Percentiles rank a stretch among this genome's conserved stretches.
Evolutionary conservation across 805 yeast genomes (phyloP).

Genomic region (Wickerhamomyces kurtzmanii): DNA sequence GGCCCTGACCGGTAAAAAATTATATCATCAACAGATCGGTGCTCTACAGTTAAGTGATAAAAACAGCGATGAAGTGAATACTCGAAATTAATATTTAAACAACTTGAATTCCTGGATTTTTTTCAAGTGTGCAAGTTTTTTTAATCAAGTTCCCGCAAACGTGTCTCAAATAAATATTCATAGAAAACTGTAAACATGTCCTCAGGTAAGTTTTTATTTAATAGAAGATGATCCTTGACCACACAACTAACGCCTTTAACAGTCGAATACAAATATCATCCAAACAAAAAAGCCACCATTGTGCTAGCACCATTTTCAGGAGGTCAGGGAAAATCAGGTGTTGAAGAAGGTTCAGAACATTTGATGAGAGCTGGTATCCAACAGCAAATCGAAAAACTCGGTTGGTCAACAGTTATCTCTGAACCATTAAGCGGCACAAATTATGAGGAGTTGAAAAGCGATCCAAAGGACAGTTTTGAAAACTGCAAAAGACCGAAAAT

Average conservation of each 20-base stretch:
- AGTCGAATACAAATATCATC: constrained; percentile 41
- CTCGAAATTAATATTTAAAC: not conserved
- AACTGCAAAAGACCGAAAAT: constrained; percentile 62
- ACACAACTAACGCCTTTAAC: not conserved
- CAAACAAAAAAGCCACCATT: constrained; percentile 49
- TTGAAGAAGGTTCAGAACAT: constrained; percentile 87
- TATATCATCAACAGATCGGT: not conserved
- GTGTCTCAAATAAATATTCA: no score
- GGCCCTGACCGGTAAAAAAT: not conserved
- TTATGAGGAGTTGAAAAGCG: constrained; percentile 29
- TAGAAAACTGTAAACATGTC: not conserved
- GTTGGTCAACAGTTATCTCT: constrained; percentile 53
- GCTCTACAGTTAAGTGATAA: constrained; percentile 14
- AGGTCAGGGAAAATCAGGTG: constrained; percentile 92
- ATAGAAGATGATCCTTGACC: not conserved
- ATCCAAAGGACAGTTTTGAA: constrained; percentile 39
- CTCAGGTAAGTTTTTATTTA: not conserved
- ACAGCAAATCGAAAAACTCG: constrained; percentile 50
- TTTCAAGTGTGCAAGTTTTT: constrained; percentile 1
- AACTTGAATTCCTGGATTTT: not conserved
- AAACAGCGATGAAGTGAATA: constrained; percentile 11
- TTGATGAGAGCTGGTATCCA: constrained; percentile 65
- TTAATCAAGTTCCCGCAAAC: not conserved
- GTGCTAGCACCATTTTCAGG: constrained; percentile 91
- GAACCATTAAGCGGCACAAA: constrained; percentile 45